phyloP scores from a whole-genome alignment of 1,284 basidiomycete species.

The Microbotryomycetes sp. region DNA sequence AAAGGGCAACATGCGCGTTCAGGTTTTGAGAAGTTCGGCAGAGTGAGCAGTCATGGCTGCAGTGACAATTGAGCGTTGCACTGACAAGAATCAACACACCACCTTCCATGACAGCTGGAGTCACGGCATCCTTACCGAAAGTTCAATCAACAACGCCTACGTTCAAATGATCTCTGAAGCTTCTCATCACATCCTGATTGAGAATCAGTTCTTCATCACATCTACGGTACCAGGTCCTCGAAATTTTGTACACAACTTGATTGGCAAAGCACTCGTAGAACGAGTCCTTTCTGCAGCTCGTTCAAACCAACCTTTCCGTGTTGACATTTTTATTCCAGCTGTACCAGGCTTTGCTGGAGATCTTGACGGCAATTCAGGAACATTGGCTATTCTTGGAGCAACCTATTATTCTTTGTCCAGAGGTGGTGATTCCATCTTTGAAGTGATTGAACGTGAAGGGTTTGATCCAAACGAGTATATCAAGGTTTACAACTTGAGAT shows the following conservation, averaged over 20 bases:
- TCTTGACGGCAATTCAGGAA: slow-evolving; percentile 55
- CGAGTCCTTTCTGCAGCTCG: slow-evolving; percentile 71
- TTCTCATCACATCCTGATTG: slow-evolving; percentile 83
- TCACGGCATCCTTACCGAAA: slow-evolving; percentile 24
- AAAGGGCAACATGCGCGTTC: slow-evolving; percentile 50
- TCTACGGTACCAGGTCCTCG: slow-evolving; percentile 47
- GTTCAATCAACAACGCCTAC: slow-evolving; percentile 49
- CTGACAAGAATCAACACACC: not conserved
- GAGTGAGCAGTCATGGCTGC: slow-evolving; percentile 42
- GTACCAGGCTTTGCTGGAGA: slow-evolving; percentile 71
- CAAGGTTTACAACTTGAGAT: slow-evolving; percentile 79
- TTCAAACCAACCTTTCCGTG: slow-evolving; percentile 71
- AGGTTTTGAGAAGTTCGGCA: slow-evolving; percentile 60
- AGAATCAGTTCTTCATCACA: slow-evolving; percentile 92
- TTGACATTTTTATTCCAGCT: slow-evolving; percentile 57
- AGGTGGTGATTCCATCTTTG: slow-evolving; percentile 78
- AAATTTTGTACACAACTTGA: slow-evolving; percentile 55
- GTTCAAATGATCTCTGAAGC: slow-evolving; percentile 74
- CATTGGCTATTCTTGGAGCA: slow-evolving; percentile 67
- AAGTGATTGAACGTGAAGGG: slow-evolving; percentile 68
- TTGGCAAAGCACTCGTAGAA: slow-evolving; percentile 72
- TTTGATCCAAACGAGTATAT: slow-evolving; percentile 72
- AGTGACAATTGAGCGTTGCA: slow-evolving; percentile 7
- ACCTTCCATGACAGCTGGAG: slow-evolving; percentile 21
- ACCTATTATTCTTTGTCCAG: slow-evolving; percentile 75